Evolutionary conservation across 768 basidiomycete genomes (phyloP).

Genomic region (Chlorophyllum brunneum): DNA sequence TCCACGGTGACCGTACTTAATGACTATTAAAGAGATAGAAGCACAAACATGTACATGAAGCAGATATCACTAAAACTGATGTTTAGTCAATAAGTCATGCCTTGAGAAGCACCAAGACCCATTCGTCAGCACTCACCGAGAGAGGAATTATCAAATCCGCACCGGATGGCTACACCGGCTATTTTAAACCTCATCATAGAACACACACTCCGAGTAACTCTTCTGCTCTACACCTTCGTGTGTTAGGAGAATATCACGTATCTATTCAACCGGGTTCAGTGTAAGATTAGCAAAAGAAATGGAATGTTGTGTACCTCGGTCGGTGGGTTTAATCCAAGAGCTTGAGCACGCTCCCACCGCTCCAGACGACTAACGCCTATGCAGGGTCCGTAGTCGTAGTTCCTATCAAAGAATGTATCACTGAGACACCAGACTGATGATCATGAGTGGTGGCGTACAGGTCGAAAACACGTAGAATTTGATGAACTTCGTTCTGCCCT

Average conservation of each 20-base stretch:
- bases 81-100: no score
- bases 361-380: constrained; percentile 77
- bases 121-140: constrained; percentile 1
- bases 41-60: constrained; percentile 7
- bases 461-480: constrained; percentile 79
- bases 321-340: constrained; percentile 78
- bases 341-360: constrained; percentile 82
- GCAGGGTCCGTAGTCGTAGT: constrained; percentile 79
- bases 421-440: background rate
- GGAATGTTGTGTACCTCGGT: constrained; percentile 49
- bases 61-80: background rate
- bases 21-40: background rate
- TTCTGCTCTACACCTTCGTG: constrained; percentile 53
- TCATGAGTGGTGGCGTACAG: constrained; percentile 38
- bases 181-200: constrained; percentile 42
- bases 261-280: constrained; percentile 35
- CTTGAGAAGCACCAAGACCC: background rate
- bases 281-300: background rate
- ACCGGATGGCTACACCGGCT: no score
- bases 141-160: no score
- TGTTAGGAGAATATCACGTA: constrained; percentile 73
- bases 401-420: constrained; percentile 34
- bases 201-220: constrained; percentile 59
- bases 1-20: background rate
- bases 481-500: constrained; percentile 57